Evolutionary conservation across 2,329 filamentous ascomycete species (phyloP).

Genomic region (Pseudogymnoascus sp.): DNA sequence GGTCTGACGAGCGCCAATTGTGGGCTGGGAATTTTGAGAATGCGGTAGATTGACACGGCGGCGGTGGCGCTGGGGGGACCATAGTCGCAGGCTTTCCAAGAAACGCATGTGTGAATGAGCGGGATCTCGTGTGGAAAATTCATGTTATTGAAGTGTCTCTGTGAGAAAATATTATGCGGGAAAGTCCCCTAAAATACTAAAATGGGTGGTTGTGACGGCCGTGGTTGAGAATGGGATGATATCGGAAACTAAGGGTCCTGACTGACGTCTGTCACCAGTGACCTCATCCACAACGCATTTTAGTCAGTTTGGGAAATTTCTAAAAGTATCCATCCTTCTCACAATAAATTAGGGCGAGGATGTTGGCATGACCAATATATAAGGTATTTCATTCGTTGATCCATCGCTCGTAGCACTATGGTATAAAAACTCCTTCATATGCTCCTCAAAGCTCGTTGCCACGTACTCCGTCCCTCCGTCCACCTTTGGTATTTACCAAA

Average conservation of each 20-base stretch:
- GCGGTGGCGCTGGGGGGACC: background rate
- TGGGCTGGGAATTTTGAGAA: background rate
- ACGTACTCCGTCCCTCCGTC: background rate
- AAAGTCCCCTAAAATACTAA: conserved; percentile 9
- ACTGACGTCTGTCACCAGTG: conserved; percentile 10
- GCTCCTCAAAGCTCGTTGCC: background rate
- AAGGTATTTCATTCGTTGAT: background rate
- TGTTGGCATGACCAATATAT: background rate
- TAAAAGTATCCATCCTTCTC: background rate
- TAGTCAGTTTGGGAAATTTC: background rate
- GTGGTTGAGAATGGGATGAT: conserved; percentile 4
- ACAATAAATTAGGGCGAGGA: background rate
- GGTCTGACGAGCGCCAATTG: background rate
- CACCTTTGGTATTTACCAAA: background rate
- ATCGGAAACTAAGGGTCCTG: conserved; percentile 5
- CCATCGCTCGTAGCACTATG: conserved; percentile 1
- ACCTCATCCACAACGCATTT: conserved; percentile 3
- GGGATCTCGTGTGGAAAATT: background rate
- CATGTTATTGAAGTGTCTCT: background rate
- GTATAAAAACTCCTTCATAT: conserved; percentile 7
- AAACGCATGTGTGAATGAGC: background rate
- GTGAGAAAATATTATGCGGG: background rate
- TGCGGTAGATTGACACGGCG: background rate
- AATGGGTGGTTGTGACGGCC: conserved; percentile 1
- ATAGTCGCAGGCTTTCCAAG: conserved; percentile 3